Evolutionary conservation across 2,329 filamentous ascomycete genomes (phyloP).

Genomic region (Scopulariopsis brevicaulis): DNA sequence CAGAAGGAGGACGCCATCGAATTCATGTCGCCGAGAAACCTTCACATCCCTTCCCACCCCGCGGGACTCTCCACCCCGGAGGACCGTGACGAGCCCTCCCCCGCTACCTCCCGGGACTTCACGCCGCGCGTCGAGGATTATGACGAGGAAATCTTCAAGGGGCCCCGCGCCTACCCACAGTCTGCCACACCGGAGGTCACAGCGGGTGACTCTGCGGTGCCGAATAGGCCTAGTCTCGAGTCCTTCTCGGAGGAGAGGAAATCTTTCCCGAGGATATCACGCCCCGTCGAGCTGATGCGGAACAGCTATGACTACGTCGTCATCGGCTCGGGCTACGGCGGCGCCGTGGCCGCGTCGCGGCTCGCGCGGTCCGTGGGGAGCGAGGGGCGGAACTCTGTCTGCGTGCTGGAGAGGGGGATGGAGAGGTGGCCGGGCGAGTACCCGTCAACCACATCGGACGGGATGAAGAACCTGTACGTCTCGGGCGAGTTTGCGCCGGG

Average conservation of each 20-base stretch:
- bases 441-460: conserved; percentile 33
- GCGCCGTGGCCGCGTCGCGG: conserved; percentile 51
- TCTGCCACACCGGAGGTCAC: background rate
- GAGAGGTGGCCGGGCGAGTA: conserved; percentile 60
- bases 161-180: background rate
- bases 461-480: conserved; percentile 39
- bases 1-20: background rate
- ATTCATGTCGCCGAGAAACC: background rate
- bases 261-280: conserved; percentile 41
- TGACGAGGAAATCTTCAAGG: background rate
- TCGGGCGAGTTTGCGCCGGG: conserved; percentile 39
- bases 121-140: background rate
- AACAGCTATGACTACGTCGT: conserved; percentile 53
- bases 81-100: background rate
- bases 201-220: background rate
- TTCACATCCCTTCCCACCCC: background rate
- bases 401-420: conserved; percentile 51
- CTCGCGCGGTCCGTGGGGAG: conserved; percentile 38
- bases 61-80: background rate
- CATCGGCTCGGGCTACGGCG: conserved; percentile 59
- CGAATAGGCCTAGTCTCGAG: background rate
- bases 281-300: conserved; percentile 43
- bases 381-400: conserved; percentile 37
- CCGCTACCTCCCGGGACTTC: background rate
- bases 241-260: background rate